A percentile compares a stretch with the other conserved stretches of the same genome.
Evolutionary conservation across 352 stramenopile species (phyloP).

Genomic region (Blastocystis hominis): DNA sequence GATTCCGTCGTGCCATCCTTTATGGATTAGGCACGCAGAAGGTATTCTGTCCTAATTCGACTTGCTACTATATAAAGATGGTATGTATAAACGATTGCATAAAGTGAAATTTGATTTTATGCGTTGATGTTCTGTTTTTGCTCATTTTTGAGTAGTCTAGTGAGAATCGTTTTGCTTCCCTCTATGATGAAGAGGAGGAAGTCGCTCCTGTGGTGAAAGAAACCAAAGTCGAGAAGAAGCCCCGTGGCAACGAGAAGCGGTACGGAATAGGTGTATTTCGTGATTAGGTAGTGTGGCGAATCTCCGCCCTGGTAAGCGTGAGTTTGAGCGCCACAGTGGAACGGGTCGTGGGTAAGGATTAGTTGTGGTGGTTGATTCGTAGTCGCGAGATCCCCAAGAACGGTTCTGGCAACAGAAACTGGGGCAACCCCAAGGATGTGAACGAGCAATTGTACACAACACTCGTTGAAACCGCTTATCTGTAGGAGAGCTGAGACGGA

Average conservation of each 20-base stretch:
- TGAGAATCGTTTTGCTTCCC: not conserved
- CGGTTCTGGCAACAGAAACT: constrained; percentile 38
- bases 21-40: not conserved
- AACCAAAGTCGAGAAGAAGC: too few species aligned
- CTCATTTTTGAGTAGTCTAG: not conserved
- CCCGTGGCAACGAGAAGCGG: not conserved
- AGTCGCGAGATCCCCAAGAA: constrained; percentile 55
- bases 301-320: not conserved
- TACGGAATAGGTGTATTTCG: not conserved
- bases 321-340: constrained; percentile 49
- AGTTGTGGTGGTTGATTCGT: not conserved
- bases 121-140: not conserved
- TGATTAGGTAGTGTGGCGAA: not conserved
- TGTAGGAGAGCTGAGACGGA: constrained; percentile 11
- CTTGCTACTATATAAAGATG: not conserved
- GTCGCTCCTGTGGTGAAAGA: not conserved
- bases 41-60: not conserved
- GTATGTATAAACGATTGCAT: not conserved
- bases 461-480: not conserved
- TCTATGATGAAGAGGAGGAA: constrained; percentile 17
- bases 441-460: not conserved
- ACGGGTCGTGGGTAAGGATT: constrained; percentile 12
- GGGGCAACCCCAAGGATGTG: constrained; percentile 48
- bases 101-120: not conserved
- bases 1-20: not conserved